phyloP scores from a whole-genome alignment of 495 filamentous ascomycete species.

The Lophiotrema nucula region DNA sequence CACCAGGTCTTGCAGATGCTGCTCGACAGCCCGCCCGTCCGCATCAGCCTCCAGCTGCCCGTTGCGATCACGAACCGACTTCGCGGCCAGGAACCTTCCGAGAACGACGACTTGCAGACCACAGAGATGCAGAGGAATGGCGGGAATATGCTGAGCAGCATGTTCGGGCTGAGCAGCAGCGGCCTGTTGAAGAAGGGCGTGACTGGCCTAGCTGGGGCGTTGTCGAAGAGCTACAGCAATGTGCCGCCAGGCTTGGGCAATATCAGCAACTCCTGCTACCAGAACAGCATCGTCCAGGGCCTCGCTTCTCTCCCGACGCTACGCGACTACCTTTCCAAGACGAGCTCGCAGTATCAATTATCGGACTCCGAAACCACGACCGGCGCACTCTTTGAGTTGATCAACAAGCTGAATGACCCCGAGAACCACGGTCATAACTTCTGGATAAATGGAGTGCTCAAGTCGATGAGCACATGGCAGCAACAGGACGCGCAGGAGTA shows the following conservation, averaged over 20 bases:
- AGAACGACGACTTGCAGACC: background rate
- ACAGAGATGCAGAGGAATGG: background rate
- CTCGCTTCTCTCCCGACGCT: slow-evolving; percentile 73
- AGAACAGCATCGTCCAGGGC: slow-evolving; percentile 85
- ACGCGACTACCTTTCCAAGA: slow-evolving; percentile 48
- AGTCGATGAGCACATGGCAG: slow-evolving; percentile 87
- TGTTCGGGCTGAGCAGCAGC: slow-evolving; percentile 62
- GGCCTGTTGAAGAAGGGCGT: slow-evolving; percentile 43
- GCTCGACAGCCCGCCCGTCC: background rate
- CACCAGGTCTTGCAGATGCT: slow-evolving; percentile 9
- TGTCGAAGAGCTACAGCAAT: slow-evolving; percentile 28
- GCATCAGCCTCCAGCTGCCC: background rate
- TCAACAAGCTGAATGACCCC: slow-evolving; percentile 64
- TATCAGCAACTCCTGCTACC: slow-evolving; percentile 92
- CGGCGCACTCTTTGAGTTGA: slow-evolving; percentile 60
- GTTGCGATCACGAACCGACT: background rate
- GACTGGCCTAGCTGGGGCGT: background rate
- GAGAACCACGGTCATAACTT: slow-evolving; percentile 66
- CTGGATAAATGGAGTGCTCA: slow-evolving; percentile 74
- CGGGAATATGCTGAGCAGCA: slow-evolving; percentile 52
- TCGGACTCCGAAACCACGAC: slow-evolving; percentile 45
- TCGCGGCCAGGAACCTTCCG: background rate
- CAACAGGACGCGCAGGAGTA: slow-evolving; percentile 99
- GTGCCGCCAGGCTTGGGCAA: slow-evolving; percentile 80
- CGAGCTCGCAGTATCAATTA: slow-evolving; percentile 45